phyloP scores from a whole-genome alignment of 2,329 filamentous ascomycete species.

The Dactylellina haptotyla region DNA sequence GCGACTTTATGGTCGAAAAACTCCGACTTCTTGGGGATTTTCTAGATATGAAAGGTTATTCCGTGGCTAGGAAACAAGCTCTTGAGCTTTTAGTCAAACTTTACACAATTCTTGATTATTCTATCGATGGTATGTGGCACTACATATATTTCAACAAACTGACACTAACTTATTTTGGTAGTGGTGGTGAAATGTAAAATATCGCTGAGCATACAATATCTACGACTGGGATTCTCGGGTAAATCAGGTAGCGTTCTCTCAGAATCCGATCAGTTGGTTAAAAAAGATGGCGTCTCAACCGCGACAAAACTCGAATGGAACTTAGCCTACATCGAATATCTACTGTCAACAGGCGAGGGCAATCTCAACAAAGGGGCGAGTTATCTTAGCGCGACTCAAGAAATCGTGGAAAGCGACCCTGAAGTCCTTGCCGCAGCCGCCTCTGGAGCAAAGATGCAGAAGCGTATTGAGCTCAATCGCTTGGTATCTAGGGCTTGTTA shows the following conservation, averaged over 20 bases:
- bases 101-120: slow-evolving; percentile 49
- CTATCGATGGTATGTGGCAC: slow-evolving; percentile 24
- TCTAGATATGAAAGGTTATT: slow-evolving; percentile 58
- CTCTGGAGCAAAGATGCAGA: slow-evolving; percentile 60
- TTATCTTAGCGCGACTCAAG: slow-evolving; percentile 28
- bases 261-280: slow-evolving; percentile 67
- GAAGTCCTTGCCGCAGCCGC: slow-evolving; percentile 58
- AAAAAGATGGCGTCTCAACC: slow-evolving; percentile 61
- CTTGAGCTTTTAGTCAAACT: slow-evolving; percentile 56
- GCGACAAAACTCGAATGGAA: slow-evolving; percentile 70
- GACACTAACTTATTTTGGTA: slow-evolving; percentile 16
- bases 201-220: slow-evolving; percentile 67
- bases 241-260: slow-evolving; percentile 70
- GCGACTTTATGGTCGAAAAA: slow-evolving; percentile 54
- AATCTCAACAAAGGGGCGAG: slow-evolving; percentile 71
- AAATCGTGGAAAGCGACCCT: slow-evolving; percentile 60
- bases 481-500: slow-evolving; percentile 71
- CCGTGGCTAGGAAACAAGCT: slow-evolving; percentile 55
- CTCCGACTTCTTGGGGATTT: slow-evolving; percentile 57
- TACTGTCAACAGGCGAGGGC: slow-evolving; percentile 69
- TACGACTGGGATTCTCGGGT: slow-evolving; percentile 70
- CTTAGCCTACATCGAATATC: slow-evolving; percentile 78
- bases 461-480: slow-evolving; percentile 65
- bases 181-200: slow-evolving; percentile 55
- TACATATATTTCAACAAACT: neutral